phyloP scores from a whole-genome alignment of 148 eudicot species.

The Arbutus unedo region DNA sequence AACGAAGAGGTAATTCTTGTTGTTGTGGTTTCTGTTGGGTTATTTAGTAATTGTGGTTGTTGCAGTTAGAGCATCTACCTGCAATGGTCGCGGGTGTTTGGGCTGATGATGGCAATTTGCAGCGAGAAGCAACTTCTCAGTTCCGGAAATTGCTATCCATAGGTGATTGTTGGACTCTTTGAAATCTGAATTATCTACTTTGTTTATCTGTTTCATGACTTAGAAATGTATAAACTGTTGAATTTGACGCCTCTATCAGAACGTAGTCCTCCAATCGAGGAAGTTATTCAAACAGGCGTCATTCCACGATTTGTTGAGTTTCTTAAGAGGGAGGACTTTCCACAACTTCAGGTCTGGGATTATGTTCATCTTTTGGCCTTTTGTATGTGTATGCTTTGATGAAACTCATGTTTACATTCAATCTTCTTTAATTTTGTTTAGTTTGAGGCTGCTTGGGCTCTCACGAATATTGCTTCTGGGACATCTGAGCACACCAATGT shows the following conservation, averaged over 20 bases:
- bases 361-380: background rate
- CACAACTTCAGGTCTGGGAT: constrained; percentile 44
- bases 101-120: constrained; percentile 33
- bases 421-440: constrained; percentile 9
- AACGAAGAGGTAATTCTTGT: background rate
- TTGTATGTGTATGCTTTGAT: background rate
- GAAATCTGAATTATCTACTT: background rate
- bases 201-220: background rate
- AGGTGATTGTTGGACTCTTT: constrained; percentile 26
- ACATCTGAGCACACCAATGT: constrained; percentile 49
- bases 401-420: background rate
- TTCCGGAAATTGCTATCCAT: constrained; percentile 53
- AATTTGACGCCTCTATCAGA: constrained; percentile 23
- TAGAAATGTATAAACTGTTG: background rate
- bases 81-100: constrained; percentile 49
- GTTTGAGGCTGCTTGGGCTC: constrained; percentile 55
- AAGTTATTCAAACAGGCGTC: constrained; percentile 46
- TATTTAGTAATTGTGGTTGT: background rate
- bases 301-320: constrained; percentile 50
- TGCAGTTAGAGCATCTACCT: constrained; percentile 46
- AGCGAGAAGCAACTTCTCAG: constrained; percentile 49
- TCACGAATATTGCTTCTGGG: constrained; percentile 46
- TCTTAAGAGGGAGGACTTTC: constrained; percentile 40
- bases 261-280: constrained; percentile 41
- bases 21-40: background rate